A percentile compares a stretch with the other conserved stretches of the same genome.
Conservation (phyloP, 345 rosid genomes). For the Aquilaria sinensis region DNA sequence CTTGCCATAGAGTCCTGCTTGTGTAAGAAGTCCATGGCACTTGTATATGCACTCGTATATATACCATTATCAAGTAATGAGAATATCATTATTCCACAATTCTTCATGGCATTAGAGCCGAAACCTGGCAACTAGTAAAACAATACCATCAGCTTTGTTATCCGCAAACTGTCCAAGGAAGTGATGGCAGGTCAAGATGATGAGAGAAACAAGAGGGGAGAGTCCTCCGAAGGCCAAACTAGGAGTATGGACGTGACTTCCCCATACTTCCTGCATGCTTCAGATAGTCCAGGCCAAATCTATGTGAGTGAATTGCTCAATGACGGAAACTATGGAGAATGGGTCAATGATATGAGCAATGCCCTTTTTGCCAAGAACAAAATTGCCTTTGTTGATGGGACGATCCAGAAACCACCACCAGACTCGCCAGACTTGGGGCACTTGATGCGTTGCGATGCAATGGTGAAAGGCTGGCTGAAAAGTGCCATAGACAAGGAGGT, state of each 20-base stretch:
- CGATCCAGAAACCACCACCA: not conserved
- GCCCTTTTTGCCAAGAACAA: not conserved
- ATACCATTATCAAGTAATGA: no score
- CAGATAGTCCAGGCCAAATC: not conserved
- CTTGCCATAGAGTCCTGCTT: no score
- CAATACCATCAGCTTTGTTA: no score
- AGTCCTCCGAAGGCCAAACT: no score
- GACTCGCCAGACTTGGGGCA: not conserved
- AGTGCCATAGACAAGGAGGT: not conserved
- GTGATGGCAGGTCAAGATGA: no score
- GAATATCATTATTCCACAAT: no score
- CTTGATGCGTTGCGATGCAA: not conserved
- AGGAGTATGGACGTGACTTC: not conserved
- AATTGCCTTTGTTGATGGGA: not conserved
- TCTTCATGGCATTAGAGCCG: no score
- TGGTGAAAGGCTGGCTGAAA: not conserved
- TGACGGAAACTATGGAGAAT: not conserved
- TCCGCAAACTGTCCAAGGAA: no score
- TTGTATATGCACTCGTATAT: no score
- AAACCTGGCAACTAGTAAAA: no score
- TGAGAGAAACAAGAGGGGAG: no score
- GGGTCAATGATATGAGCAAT: not conserved
- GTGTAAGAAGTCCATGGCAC: no score
- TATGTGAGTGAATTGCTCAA: not conserved
- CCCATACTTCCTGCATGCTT: not conserved